phyloP scores from a whole-genome alignment of 352 stramenopile genomes.

The Plasmopara muralis region DNA sequence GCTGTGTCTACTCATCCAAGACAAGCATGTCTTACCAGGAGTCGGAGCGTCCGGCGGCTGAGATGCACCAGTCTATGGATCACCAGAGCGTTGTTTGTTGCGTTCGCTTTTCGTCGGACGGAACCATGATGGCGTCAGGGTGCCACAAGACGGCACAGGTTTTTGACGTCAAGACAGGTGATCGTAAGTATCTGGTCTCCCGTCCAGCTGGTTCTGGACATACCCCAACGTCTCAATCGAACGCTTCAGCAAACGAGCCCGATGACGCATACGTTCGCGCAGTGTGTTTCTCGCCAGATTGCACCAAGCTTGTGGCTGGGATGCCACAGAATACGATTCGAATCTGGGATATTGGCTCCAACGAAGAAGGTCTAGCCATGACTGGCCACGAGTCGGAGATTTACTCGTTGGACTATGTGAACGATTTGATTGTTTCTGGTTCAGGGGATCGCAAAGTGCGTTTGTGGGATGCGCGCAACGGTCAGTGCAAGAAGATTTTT shows the following conservation, averaged over 20 bases:
- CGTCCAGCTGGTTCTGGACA: conserved; percentile 45
- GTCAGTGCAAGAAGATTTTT: conserved; percentile 82
- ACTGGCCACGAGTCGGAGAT: conserved; percentile 83
- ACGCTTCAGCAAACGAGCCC: conserved; percentile 47
- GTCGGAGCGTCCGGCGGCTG: conserved; percentile 67
- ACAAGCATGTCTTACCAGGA: conserved; percentile 64
- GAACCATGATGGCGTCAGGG: conserved; percentile 79
- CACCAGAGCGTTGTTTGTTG: conserved; percentile 86
- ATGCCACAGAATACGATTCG: conserved; percentile 87
- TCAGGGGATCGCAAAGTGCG: conserved; percentile 78
- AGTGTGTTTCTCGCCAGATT: conserved; percentile 81
- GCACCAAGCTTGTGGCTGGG: conserved; percentile 76
- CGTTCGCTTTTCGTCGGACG: conserved; percentile 77
- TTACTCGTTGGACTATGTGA: conserved; percentile 83
- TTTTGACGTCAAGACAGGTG: conserved; percentile 80
- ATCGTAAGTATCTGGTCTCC: conserved; percentile 77
- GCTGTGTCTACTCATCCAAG: conserved; percentile 73
- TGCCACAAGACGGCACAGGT: conserved; percentile 85
- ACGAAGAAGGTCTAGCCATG: conserved; percentile 77
- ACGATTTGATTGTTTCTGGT: conserved; percentile 82
- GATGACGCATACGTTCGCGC: conserved; percentile 80
- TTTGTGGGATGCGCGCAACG: conserved; percentile 74
- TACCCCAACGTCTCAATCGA: conserved; percentile 34
- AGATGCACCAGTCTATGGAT: conserved; percentile 87
- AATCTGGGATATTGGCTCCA: conserved; percentile 82